A percentile compares a stretch with the other conserved stretches of the same genome.
Evolutionary conservation across 257 asterid genomes (phyloP).

Genomic region (Penstemon eatonii): DNA sequence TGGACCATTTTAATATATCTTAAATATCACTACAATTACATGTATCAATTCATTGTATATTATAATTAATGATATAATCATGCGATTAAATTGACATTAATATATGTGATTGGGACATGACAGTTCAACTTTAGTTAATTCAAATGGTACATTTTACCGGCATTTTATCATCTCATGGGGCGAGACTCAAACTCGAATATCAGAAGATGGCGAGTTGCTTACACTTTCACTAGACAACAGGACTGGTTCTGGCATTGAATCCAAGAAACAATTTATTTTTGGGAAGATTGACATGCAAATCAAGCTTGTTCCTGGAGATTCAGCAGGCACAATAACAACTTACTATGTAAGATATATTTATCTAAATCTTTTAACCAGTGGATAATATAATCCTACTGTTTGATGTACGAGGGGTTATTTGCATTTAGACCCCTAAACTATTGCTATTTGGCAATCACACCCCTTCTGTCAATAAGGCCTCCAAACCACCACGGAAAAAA

Average conservation of each 20-base stretch:
- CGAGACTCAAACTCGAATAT: conserved; percentile 47
- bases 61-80: background rate
- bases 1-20: conserved; percentile 1
- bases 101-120: background rate
- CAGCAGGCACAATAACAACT: conserved; percentile 54
- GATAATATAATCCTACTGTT: too few relatives aligned
- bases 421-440: too few relatives aligned
- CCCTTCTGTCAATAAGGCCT: too few relatives aligned
- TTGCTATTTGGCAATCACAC: too few relatives aligned
- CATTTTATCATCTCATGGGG: conserved; percentile 71
- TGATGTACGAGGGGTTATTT: too few relatives aligned
- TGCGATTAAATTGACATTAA: background rate
- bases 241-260: conserved; percentile 51
- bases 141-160: conserved; percentile 59
- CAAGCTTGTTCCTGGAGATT: conserved; percentile 53
- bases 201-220: conserved; percentile 67
- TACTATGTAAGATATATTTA: conserved; percentile 35
- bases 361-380: too few relatives aligned
- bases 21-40: background rate
- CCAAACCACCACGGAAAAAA: too few relatives aligned
- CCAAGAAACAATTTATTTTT: conserved; percentile 44
- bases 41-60: background rate
- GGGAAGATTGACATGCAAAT: conserved; percentile 53
- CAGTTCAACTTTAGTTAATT: conserved; percentile 27
- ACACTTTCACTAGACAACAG: conserved; percentile 54